Base-by-base conservation (phyloP, 1,284 basidiomycete species). In the Ceratobasidium sp. region DNA sequence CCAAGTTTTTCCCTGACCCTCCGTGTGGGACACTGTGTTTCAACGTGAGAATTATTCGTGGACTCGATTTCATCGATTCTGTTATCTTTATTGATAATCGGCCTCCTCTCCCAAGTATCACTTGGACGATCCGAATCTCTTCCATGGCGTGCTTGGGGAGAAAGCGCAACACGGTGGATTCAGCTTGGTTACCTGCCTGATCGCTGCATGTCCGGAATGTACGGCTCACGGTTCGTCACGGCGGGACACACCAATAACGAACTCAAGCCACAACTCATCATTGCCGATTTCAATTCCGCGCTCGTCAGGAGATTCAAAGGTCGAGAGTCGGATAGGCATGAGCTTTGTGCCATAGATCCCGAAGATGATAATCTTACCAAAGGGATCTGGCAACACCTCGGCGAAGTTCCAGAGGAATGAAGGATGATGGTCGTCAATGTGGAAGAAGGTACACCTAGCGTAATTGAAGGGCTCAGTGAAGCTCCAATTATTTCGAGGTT, bases 91-190 rank as follows among this genome's bases (percentile, higher is more conserved):
- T 41, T 13, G 41, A 8, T 8, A 16, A 13, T 8, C 24, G 11
- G 13, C 16, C 29, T 49, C 19, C 34, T 68, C 22, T 19, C 13
- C 22, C 49, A 7, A 68, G 48, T 29, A 9, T n/a, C 43, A 19
- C n/a, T 22, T 8, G 11, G 5, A 53, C 27, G 8, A 14, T 37
- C 16, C 16, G 2, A 13, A 11, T 53, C n/a, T 54, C 13, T 58
- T 19, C 22, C 66, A 13, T 69, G 53, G 66, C 53, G 22, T 5
- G 41, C 29, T 7, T 69, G 66, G 53, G 66, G 66, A 16, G 66
- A 69, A 48, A 3, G 46, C 43, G 46, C 66, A 2, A 69, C 66
- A 19, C 66, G 66, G 16, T 69, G 66, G 66, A 69, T 69, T 13
- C 5, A 16, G 24, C 37, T 8, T 41, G 13, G 2, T 13, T 22